Evolutionary conservation across 805 yeast genomes (phyloP).

Genomic region (Torulaspora indica): DNA sequence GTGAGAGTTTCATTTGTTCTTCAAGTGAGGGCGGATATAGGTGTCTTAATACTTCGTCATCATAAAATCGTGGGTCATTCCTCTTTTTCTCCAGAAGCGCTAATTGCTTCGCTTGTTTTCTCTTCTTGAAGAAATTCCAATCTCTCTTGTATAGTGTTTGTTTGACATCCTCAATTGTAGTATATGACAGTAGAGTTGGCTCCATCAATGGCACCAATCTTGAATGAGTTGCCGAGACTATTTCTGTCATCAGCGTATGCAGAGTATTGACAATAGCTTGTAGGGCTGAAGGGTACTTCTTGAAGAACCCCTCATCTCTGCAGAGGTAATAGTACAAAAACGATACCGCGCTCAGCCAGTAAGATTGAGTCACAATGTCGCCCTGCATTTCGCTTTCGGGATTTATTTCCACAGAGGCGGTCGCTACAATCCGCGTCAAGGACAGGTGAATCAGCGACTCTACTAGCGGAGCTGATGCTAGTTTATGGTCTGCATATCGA

Average conservation of each 20-base stretch:
- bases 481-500: conserved; percentile 58
- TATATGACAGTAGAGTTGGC: conserved; percentile 65
- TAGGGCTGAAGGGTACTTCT: conserved; percentile 50
- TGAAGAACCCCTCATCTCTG: conserved; percentile 57
- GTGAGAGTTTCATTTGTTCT: conserved; percentile 83
- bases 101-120: conserved; percentile 29
- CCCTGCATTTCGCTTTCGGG: conserved; percentile 34
- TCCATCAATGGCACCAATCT: conserved; percentile 55
- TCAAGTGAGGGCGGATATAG: conserved; percentile 79
- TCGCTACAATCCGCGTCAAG: conserved; percentile 55
- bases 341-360: conserved; percentile 82
- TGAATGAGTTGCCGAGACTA: conserved; percentile 60
- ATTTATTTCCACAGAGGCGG: conserved; percentile 33
- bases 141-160: conserved; percentile 71
- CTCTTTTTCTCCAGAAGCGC: conserved; percentile 14
- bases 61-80: conserved; percentile 36
- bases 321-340: conserved; percentile 72
- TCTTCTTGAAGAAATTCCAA: conserved; percentile 54
- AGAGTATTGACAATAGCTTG: conserved; percentile 54
- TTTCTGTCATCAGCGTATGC: conserved; percentile 60
- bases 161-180: conserved; percentile 77
- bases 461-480: conserved; percentile 50
- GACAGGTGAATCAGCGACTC: conserved; percentile 57
- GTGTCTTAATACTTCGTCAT: conserved; percentile 70
- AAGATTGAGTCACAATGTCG: conserved; percentile 68